A percentile compares a stretch with the other conserved stretches of the same genome.
Evolutionary conservation across 306 rosid genomes (phyloP).

Genomic region (Rosa lucieae): DNA sequence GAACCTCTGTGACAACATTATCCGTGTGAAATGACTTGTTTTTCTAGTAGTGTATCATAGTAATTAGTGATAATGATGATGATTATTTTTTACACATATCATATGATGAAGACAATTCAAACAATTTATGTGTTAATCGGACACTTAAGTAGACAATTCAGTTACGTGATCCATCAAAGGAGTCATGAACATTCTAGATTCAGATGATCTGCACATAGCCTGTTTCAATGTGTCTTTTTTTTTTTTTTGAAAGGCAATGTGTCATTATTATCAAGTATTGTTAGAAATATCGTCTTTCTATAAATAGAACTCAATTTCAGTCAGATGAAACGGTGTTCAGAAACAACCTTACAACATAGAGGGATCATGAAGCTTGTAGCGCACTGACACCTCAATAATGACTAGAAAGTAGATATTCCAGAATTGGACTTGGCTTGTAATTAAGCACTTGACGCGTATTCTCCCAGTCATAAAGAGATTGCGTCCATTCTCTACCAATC

Average conservation of each 20-base stretch:
- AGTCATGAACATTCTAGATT: not conserved
- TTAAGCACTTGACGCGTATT: not conserved
- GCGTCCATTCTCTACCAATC: not conserved
- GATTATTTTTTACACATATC: not conserved
- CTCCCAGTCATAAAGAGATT: not conserved
- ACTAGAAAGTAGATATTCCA: not conserved
- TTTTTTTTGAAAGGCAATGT: not conserved
- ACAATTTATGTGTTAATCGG: not conserved
- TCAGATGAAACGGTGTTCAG: not conserved
- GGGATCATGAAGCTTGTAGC: not conserved
- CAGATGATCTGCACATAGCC: not conserved
- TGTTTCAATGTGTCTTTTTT: not conserved
- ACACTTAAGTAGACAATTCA: slow-evolving; percentile 3
- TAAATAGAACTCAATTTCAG: slow-evolving; percentile 6
- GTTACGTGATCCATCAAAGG: not conserved
- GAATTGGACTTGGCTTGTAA: not conserved
- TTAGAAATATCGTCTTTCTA: not conserved
- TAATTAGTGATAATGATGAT: not conserved
- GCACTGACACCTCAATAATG: not conserved
- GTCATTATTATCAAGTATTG: not conserved
- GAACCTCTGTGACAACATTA: no score
- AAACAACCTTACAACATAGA: not conserved
- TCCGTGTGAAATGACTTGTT: no score
- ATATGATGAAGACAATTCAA: not conserved
- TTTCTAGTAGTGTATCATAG: not conserved